phyloP scores from a whole-genome alignment of 2,329 filamentous ascomycete genomes.

The Clonostachys rosea region DNA sequence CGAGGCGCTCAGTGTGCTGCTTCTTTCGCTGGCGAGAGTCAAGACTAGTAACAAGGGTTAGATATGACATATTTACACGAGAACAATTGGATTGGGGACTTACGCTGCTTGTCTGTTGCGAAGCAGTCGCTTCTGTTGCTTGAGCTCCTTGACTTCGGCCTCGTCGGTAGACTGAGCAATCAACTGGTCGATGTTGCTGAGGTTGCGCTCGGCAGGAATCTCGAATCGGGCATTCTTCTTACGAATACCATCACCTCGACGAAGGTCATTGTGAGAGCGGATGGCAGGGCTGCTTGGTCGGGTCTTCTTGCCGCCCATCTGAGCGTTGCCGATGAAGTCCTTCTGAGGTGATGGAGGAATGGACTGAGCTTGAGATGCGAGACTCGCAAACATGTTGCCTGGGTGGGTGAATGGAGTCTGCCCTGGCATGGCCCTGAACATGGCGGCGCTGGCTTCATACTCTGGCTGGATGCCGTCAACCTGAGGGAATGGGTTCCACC shows the following conservation, averaged over 20 bases:
- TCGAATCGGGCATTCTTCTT: conserved; percentile 99
- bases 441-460: conserved; percentile 49
- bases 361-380: conserved; percentile 39
- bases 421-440: conserved; percentile 50
- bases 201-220: conserved; percentile 88
- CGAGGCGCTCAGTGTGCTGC: conserved; percentile 92
- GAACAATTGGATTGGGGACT: conserved; percentile 22
- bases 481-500: conserved; percentile 67
- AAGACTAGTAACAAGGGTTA: conserved; percentile 54
- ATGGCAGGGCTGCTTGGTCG: conserved; percentile 63
- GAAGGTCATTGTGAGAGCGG: conserved; percentile 71
- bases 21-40: conserved; percentile 98
- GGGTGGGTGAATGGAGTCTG: conserved; percentile 52
- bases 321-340: conserved; percentile 48
- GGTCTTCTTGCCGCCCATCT: conserved; percentile 55
- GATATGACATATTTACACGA: conserved; percentile 4
- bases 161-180: conserved; percentile 87
- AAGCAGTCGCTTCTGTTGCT: conserved; percentile 93
- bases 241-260: conserved; percentile 81
- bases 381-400: conserved; percentile 47
- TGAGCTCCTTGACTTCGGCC: conserved; percentile 93
- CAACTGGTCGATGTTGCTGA: conserved; percentile 90
- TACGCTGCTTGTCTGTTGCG: conserved; percentile 97
- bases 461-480: conserved; percentile 54
- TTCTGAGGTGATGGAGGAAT: conserved; percentile 54